These are phyloP conservation scores for Paraphoma chrysanthemicola DNA, from an alignment of 2,329 filamentous ascomycete genomes.

Conservation along the genomic window DNA sequence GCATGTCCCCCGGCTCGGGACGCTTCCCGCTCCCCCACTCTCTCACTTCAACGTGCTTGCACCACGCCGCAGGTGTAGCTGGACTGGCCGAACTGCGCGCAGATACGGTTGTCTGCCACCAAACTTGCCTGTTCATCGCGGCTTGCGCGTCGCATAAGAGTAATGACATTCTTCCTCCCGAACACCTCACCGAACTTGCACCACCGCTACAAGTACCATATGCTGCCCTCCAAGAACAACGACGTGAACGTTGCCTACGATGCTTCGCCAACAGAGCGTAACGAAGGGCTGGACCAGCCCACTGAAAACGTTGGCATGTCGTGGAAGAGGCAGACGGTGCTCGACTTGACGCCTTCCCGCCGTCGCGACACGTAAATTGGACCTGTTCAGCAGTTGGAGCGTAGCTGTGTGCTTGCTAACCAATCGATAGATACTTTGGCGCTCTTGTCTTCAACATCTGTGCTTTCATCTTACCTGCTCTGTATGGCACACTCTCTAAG, in stretches of 20 bases:
- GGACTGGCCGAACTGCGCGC: not conserved
- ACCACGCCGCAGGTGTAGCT: not conserved
- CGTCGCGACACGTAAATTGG: conserved; percentile 26
- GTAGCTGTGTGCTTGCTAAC: not conserved
- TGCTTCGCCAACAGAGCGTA: not conserved
- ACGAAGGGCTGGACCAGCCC: not conserved
- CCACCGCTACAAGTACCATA: conserved; percentile 21
- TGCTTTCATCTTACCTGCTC: conserved; percentile 69
- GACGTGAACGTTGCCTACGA: conserved; percentile 2
- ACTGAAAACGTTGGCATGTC: conserved; percentile 2
- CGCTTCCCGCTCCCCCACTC: not conserved
- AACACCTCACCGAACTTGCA: not conserved
- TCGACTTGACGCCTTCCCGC: conserved; percentile 17
- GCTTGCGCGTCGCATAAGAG: not conserved
- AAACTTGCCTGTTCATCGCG: not conserved
- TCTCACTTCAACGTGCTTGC: not conserved
- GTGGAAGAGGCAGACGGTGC: conserved; percentile 12
- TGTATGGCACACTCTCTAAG: conserved; percentile 72
- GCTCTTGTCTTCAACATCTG: conserved; percentile 68
- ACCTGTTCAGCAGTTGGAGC: not conserved
- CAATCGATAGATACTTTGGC: conserved; percentile 55
- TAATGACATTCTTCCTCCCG: not conserved
- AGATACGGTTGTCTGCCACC: not conserved
- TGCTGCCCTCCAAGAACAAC: conserved; percentile 21
- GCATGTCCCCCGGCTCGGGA: not conserved